Base-by-base conservation (phyloP, 2,329 filamentous ascomycete genomes). In the Cladosporium sp. region DNA sequence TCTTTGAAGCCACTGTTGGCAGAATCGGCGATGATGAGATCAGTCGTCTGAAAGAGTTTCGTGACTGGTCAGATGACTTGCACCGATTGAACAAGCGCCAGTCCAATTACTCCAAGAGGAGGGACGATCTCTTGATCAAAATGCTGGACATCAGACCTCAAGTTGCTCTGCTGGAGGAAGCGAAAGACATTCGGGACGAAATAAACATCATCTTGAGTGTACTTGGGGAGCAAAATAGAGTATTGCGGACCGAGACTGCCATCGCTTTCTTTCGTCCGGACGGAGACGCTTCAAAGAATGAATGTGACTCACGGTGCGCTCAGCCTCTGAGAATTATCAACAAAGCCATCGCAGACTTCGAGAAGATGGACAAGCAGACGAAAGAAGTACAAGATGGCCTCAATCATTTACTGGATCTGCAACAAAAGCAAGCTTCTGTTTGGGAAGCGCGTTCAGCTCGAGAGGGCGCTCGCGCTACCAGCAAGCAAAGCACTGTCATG, bases 381-480 rank as follows among this genome's bases (percentile, higher is more conserved):
- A 72, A 77, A 51, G 73, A 77, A 15, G 78, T 84, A 53, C 83
- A 84, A 59, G 68, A 74, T 39, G 78, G 73, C 52, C 74, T 85
- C 35, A 82, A 78, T 0, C 78, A 84, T 56, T 67, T 85, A 5
- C 75, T 85, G 0, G 82, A 85, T 56, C 72, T 85, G 1, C 85
- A 85, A 59, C 82, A 85, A 58, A 85, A 85, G 63, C 81, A 85
- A 52, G 81, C 80, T 55, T 85, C 84, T 64, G 80, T 80, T 0
- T 78, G 84, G 39, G 82, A 85, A 60, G 82, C 82, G 1, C 76
- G 81, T 2, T 84, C 79, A 45, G 75, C 78, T 0, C 71, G 77
- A 19, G 78, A 84, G 43, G 80, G 84, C 62, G 82, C 82, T 0
- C 74, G 78, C 2, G 78, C 78, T 0, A 82, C 82, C 0, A 78